A percentile compares a stretch with the other conserved stretches of the same genome.
phyloP scores from a whole-genome alignment of 2,329 filamentous ascomycete species.

The Fusarium pilosicola region DNA sequence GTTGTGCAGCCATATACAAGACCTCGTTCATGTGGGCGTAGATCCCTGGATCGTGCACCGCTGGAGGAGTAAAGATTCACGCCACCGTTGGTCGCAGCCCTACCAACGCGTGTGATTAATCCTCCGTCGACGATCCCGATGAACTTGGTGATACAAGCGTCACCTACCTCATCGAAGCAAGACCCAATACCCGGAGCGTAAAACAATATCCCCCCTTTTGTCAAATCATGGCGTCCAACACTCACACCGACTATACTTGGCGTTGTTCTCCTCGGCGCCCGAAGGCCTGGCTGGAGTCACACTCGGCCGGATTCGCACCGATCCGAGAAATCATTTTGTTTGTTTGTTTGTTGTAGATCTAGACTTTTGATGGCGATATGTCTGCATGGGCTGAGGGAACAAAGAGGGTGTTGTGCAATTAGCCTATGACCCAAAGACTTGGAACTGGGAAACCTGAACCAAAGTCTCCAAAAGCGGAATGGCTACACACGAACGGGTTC shows the following conservation, averaged over 20 bases:
- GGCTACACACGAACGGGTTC: neutral
- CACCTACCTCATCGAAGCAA: neutral
- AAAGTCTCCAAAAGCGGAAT: neutral
- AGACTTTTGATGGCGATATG: neutral
- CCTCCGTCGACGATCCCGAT: conserved; percentile 1
- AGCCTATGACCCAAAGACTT: neutral
- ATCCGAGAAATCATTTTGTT: neutral
- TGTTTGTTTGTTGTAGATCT: neutral
- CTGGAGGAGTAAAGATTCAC: neutral
- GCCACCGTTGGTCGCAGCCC: conserved; percentile 10
- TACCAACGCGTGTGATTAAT: neutral
- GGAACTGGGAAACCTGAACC: neutral
- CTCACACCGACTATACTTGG: conserved; percentile 4
- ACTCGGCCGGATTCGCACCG: neutral
- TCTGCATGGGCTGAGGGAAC: neutral
- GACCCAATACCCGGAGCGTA: neutral
- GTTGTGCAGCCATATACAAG: neutral
- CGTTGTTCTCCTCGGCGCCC: neutral
- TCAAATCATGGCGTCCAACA: neutral
- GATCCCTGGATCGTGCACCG: neutral
- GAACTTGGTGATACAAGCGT: neutral
- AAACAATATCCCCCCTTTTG: neutral
- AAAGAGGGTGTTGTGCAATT: neutral
- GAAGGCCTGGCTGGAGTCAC: neutral
- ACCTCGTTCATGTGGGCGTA: neutral